Percentiles rank a stretch among this genome's conserved stretches.
These are phyloP conservation scores for Ascomycota sp. DNA, from an alignment of 2,329 filamentous ascomycete genomes.

Conservation along the genomic window DNA sequence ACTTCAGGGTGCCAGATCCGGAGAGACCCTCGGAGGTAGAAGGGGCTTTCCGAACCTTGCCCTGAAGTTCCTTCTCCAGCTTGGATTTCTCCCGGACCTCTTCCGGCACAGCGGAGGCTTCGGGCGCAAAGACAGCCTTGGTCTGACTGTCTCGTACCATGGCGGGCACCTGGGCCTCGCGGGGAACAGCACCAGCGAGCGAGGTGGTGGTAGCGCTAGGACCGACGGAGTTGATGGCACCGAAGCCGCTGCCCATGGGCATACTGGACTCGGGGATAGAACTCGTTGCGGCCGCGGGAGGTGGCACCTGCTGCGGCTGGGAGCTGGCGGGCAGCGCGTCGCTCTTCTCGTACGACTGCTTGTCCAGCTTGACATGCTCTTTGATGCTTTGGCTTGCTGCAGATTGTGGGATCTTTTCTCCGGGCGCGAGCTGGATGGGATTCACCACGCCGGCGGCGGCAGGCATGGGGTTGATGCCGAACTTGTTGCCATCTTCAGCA, in stretches of 20 bases:
- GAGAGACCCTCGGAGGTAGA: constrained; percentile 35
- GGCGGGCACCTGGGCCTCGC: constrained; percentile 26
- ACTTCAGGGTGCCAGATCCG: constrained; percentile 31
- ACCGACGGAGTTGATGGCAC: constrained; percentile 26
- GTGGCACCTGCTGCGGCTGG: constrained; percentile 24
- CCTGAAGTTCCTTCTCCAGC: constrained; percentile 50
- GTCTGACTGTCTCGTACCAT: constrained; percentile 54
- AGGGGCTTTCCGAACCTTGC: constrained; percentile 40
- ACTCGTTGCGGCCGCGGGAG: constrained; percentile 35
- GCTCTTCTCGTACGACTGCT: constrained; percentile 71
- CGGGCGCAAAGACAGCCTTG: constrained; percentile 40
- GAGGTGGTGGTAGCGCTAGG: constrained; percentile 44
- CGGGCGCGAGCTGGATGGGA: constrained; percentile 58
- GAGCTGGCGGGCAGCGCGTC: constrained; percentile 36
- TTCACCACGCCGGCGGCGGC: constrained; percentile 48
- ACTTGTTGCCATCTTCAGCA: constrained; percentile 25
- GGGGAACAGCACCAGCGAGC: constrained; percentile 46
- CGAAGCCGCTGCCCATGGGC: constrained; percentile 32
- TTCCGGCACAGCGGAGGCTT: constrained; percentile 43
- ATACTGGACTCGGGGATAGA: constrained; percentile 71
- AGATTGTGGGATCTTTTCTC: constrained; percentile 59
- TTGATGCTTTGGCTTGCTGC: constrained; percentile 49
- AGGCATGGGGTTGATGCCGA: constrained; percentile 41
- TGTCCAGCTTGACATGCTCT: constrained; percentile 54
- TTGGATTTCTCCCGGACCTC: constrained; percentile 52